A percentile compares a stretch with the other conserved stretches of the same genome.
These are phyloP conservation scores for Dichotomocladium elegans DNA, from an alignment of 371 early-diverging fungal species.

Conservation along the genomic window DNA sequence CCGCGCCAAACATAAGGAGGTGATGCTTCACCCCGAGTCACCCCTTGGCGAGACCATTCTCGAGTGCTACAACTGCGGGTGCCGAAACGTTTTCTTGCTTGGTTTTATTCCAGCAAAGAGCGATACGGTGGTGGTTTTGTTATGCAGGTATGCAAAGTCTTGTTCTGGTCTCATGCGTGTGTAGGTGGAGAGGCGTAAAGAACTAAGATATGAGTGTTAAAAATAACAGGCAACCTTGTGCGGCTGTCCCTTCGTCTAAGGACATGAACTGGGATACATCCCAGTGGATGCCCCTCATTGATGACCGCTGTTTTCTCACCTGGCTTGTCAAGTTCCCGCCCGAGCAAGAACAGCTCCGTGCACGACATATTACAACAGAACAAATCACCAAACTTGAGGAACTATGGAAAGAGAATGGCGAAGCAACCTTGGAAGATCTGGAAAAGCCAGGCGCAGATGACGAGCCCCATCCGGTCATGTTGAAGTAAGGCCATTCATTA, in stretches of 20 bases:
- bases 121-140: conserved; percentile 94
- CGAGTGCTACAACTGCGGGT: conserved; percentile 97
- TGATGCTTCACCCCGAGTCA: conserved; percentile 85
- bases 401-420: conserved; percentile 82
- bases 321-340: conserved; percentile 94
- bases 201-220: too few species aligned
- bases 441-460: conserved; percentile 83
- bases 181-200: too few species aligned
- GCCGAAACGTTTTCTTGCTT: conserved; percentile 92
- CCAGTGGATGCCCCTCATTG: conserved; percentile 96
- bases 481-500: conserved; percentile 42
- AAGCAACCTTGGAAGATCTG: conserved; percentile 80
- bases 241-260: conserved; percentile 82
- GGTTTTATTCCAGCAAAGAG: conserved; percentile 98
- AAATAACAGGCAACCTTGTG: conserved; percentile 80
- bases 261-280: conserved; percentile 95
- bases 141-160: conserved; percentile 95
- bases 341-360: conserved; percentile 82
- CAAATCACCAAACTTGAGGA: conserved; percentile 91
- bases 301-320: conserved; percentile 87
- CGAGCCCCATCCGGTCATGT: conserved; percentile 79
- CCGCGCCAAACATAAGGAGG: conserved; percentile 92
- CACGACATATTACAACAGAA: conserved; percentile 77
- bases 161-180: too few species aligned
- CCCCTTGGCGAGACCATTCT: conserved; percentile 91